Percentiles rank a stretch among this genome's conserved stretches.
Conservation (phyloP, 768 basidiomycete species). For the Boletus huronensis region DNA sequence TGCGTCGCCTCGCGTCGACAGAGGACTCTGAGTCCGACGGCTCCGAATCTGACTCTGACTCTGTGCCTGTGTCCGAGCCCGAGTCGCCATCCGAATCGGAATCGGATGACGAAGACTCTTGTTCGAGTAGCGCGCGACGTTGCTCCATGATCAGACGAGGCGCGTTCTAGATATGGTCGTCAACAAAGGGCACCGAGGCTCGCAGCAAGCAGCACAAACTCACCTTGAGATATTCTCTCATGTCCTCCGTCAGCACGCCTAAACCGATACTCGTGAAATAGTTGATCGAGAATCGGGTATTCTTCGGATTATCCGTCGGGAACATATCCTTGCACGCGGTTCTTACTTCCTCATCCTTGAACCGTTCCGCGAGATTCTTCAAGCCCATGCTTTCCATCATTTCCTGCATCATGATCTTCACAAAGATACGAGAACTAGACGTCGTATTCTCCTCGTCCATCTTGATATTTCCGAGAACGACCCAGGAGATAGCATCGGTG, state of each 20-base stretch:
- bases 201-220: slow-evolving; percentile 22
- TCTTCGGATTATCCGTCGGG: slow-evolving; percentile 94
- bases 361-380: slow-evolving; percentile 80
- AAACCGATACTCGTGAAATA: slow-evolving; percentile 96
- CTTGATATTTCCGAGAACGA: slow-evolving; percentile 75
- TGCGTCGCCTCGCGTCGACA: slow-evolving; percentile 27
- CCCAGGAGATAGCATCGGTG: slow-evolving; percentile 88
- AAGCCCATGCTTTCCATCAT: slow-evolving; percentile 93
- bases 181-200: not conserved
- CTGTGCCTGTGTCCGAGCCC: slow-evolving; percentile 31
- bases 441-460: slow-evolving; percentile 99
- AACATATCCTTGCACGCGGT: slow-evolving; percentile 80
- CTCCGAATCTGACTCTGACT: slow-evolving; percentile 39
- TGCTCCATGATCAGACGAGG: slow-evolving; percentile 93
- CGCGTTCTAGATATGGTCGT: slow-evolving; percentile 61
- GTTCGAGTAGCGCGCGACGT: slow-evolving; percentile 82
- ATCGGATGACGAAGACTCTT: slow-evolving; percentile 47
- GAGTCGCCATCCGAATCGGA: slow-evolving; percentile 34
- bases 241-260: slow-evolving; percentile 88
- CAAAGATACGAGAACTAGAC: slow-evolving; percentile 91
- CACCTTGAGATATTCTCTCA: slow-evolving; percentile 95
- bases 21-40: slow-evolving; percentile 39
- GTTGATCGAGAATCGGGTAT: slow-evolving; percentile 95
- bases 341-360: slow-evolving; percentile 82
- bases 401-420: slow-evolving; percentile 96